Base-by-base conservation (phyloP, 805 yeast genomes). In the Komagataella phaffii region DNA sequence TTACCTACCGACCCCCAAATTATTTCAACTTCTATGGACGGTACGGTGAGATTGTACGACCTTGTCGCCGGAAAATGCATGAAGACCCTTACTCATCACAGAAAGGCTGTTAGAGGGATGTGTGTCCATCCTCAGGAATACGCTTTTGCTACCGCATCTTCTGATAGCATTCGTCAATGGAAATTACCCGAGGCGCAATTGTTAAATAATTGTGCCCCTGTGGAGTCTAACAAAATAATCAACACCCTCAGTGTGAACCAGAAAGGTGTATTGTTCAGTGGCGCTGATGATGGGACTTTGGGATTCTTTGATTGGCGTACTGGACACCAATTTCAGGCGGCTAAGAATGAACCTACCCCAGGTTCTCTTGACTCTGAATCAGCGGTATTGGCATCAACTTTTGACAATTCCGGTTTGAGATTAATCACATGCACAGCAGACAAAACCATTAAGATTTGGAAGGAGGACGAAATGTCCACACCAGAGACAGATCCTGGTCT, bases 21-120 rank as follows among this genome's bases (percentile, higher is more conserved):
- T 2, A 68, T 91, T 6, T 77, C 95, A 19, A 79, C 88, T 18
- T 85, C 96, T 0, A 81, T 80, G 75, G 99, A 93, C 64, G 74
- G 85, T 0, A 88, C 96, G 0, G 77, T 93, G 3, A 70, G 89
- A 54, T 68, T 90, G n/a, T 93, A 96, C 96, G 98, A 93, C 64
- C 62, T 88, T 24, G 78, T 85, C 3, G 88, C 89, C 18, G 96
- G 91, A 5, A 80, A 79, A 56, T 76, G 90, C 1, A 72, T 71
- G 55, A 71, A 85, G 12, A 80, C 87, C 0, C 63, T 95, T 24
- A 89, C 98, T 0, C 95, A 88, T 55, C 99, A 91, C 65, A 73
- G 82, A 46, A 86, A 87, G 61, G 75, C 90, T 23, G 85, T 93
- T 1, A 75, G 98, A 58, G 82, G 85, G 53, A 67, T 93, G 58